A percentile compares a stretch with the other conserved stretches of the same genome.
phyloP scores from a whole-genome alignment of 208 protist genomes.

The Cochliopodium minus region DNA sequence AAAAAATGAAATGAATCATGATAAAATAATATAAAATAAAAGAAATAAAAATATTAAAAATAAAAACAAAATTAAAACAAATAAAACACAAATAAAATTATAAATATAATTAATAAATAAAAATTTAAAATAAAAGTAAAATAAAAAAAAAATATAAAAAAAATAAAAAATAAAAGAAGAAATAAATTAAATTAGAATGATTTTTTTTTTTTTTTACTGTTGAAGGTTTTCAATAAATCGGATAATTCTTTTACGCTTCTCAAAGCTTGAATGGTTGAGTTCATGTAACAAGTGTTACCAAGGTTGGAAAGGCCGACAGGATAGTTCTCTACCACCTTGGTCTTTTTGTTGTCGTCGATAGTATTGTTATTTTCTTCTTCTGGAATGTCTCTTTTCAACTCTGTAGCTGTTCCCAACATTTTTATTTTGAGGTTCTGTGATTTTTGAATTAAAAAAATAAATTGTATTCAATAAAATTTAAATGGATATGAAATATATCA shows the following conservation, averaged over 20 bases:
- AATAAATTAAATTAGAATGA: background rate
- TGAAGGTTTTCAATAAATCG: background rate
- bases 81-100: no score
- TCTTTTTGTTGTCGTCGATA: background rate
- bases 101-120: no score
- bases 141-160: no score
- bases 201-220: background rate
- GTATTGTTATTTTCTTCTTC: background rate
- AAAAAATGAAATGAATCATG: no score
- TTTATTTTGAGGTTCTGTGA: background rate
- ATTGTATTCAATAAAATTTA: no score
- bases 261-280: constrained; percentile 13
- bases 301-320: constrained; percentile 8
- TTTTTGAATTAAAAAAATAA: no score
- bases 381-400: constrained; percentile 6
- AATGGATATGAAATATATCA: no score
- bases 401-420: constrained; percentile 11
- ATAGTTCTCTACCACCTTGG: background rate
- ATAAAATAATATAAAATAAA: no score
- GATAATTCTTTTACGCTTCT: constrained; percentile 2
- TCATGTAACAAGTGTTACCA: constrained; percentile 26
- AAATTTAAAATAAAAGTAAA: no score
- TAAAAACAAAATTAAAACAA: no score
- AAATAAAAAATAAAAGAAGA: no score
- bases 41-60: no score